Conservation (phyloP, 495 filamentous ascomycete genomes). For the Trichocladium antarcticum region DNA sequence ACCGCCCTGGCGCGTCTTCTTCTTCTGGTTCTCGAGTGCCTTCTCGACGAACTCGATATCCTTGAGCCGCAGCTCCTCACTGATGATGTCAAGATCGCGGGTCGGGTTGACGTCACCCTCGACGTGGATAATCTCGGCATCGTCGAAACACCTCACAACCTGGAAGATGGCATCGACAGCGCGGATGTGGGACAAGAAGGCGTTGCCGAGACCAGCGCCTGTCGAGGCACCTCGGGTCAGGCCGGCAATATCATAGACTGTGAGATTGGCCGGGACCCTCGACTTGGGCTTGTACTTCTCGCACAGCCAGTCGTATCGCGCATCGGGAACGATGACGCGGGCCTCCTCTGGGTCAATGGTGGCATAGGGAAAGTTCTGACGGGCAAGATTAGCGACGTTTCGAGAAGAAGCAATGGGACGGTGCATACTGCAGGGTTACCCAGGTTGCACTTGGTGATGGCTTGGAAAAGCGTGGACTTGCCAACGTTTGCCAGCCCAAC, state of each 20-base stretch:
- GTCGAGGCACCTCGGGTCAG: slow-evolving; percentile 93
- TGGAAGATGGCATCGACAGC: slow-evolving; percentile 99
- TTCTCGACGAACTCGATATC: slow-evolving; percentile 99
- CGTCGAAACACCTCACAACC: slow-evolving; percentile 97
- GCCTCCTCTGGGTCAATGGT: slow-evolving; percentile 99
- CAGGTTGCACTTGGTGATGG: slow-evolving; percentile 93
- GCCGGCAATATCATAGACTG: slow-evolving; percentile 98
- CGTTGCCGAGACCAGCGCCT: slow-evolving; percentile 93
- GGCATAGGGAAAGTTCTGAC: slow-evolving; percentile 93
- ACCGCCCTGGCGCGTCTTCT: slow-evolving; percentile 87
- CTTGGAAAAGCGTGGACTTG: slow-evolving; percentile 99
- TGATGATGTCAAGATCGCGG: slow-evolving; percentile 92
- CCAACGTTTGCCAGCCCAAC: slow-evolving; percentile 98
- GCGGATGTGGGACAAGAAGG: slow-evolving; percentile 97
- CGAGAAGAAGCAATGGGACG: not conserved
- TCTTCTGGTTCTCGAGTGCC: slow-evolving; percentile 74
- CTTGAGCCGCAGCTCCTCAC: slow-evolving; percentile 91
- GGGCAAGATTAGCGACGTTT: slow-evolving; percentile 16
- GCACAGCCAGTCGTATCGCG: slow-evolving; percentile 89
- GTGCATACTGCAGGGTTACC: slow-evolving; percentile 83
- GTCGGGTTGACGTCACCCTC: slow-evolving; percentile 95
- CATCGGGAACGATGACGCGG: slow-evolving; percentile 94
- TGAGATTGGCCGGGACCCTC: slow-evolving; percentile 87
- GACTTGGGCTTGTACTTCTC: slow-evolving; percentile 97
- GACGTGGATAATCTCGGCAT: slow-evolving; percentile 98